Percentiles rank a stretch among this genome's conserved stretches.
These are phyloP conservation scores for Didymella keratinophila DNA, from an alignment of 2,329 filamentous ascomycete species.

Conservation along the genomic window DNA sequence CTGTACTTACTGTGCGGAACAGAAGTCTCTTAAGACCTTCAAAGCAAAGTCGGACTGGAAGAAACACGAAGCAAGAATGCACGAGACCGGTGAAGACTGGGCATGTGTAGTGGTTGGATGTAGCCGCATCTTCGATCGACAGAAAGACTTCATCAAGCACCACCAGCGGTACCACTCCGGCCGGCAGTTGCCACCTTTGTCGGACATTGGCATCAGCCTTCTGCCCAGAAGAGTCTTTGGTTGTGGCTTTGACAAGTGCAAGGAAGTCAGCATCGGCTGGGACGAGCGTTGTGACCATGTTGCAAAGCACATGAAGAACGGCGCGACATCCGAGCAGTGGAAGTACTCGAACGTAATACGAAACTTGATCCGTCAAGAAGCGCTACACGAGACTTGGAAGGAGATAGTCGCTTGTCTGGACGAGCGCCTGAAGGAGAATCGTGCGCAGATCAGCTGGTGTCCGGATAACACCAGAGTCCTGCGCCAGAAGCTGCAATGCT, in stretches of 20 bases:
- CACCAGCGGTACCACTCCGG: conserved; percentile 49
- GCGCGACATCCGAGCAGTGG: conserved; percentile 46
- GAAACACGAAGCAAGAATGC: conserved; percentile 51
- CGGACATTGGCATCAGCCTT: conserved; percentile 45
- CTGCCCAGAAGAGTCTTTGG: conserved; percentile 47
- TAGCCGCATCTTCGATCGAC: conserved; percentile 47
- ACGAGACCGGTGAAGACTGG: conserved; percentile 52
- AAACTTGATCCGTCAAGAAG: conserved; percentile 49
- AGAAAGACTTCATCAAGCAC: conserved; percentile 50
- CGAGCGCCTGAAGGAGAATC: conserved; percentile 42
- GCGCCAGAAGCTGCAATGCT: conserved; percentile 50
- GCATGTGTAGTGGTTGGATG: conserved; percentile 47
- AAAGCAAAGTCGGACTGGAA: conserved; percentile 52
- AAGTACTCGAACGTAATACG: conserved; percentile 51
- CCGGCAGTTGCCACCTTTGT: conserved; percentile 45
- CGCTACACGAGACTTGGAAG: conserved; percentile 49
- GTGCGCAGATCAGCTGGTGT: conserved; percentile 51
- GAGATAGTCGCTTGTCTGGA: conserved; percentile 45
- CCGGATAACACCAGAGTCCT: conserved; percentile 48
- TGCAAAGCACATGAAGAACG: conserved; percentile 51
- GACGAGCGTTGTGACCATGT: conserved; percentile 51
- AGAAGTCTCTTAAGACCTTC: conserved; percentile 47
- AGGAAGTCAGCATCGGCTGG: conserved; percentile 51
- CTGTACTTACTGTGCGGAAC: conserved; percentile 50
- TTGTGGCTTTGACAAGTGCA: conserved; percentile 51